Percentiles rank a stretch among this genome's conserved stretches.
These are phyloP conservation scores for Eucalyptus sp. DNA, from an alignment of 345 rosid species.

Conservation along the genomic window DNA sequence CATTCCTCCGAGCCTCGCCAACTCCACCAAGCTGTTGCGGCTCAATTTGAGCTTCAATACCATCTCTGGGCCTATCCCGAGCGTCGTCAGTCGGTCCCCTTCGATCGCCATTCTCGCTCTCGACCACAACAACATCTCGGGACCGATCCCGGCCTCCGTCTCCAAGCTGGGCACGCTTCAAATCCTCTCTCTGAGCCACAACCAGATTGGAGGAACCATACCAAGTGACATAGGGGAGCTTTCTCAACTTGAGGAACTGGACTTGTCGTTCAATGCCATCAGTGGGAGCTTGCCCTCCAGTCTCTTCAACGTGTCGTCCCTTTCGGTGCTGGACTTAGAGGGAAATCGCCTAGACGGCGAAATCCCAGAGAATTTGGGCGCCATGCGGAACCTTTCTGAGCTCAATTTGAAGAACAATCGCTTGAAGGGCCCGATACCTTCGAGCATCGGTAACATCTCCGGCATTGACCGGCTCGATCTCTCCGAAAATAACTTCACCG, in stretches of 20 bases:
- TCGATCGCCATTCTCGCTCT: conserved; percentile 62
- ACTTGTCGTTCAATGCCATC: conserved; percentile 62
- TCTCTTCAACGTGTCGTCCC: conserved; percentile 45
- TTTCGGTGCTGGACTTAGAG: conserved; percentile 39
- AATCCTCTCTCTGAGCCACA: conserved; percentile 43
- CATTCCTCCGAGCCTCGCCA: conserved; percentile 60
- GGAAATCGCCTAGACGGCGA: conserved; percentile 33
- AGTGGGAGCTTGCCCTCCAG: conserved; percentile 61
- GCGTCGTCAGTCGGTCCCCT: conserved; percentile 23
- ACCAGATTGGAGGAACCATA: conserved; percentile 43
- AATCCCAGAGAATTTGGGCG: conserved; percentile 39
- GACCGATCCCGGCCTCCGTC: conserved; percentile 51
- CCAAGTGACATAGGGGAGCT: conserved; percentile 38
- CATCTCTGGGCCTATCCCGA: conserved; percentile 48
- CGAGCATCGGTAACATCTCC: conserved; percentile 42
- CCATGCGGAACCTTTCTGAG: conserved; percentile 41
- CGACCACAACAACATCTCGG: conserved; percentile 66
- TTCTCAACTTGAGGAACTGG: conserved; percentile 37
- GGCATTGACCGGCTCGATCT: conserved; percentile 46
- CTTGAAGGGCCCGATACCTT: conserved; percentile 51
- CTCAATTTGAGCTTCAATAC: conserved; percentile 69
- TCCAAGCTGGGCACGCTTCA: conserved; percentile 34
- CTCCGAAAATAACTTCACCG: conserved; percentile 58
- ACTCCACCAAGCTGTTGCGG: conserved; percentile 50
- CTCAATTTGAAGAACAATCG: conserved; percentile 53